Evolutionary conservation across 2,329 filamentous ascomycete genomes (phyloP).

Genomic region (Hypocrella siamensis): DNA sequence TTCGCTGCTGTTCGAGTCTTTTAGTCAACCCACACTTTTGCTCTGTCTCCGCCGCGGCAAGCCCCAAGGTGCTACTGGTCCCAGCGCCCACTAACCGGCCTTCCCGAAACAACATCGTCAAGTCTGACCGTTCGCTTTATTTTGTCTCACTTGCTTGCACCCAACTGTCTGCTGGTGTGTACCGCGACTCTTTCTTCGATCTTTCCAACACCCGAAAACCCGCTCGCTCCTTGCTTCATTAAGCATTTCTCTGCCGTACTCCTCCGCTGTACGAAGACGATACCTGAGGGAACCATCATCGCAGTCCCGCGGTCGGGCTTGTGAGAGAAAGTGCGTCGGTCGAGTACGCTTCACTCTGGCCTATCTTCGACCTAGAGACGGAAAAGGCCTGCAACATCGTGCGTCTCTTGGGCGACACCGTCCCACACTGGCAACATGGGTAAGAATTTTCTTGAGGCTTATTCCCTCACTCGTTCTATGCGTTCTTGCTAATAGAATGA

Average conservation of each 20-base stretch:
- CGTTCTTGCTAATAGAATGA: constrained; percentile 1
- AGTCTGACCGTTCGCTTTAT: background rate
- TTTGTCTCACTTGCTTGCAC: constrained; percentile 1
- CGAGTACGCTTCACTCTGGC: background rate
- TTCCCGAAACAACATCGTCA: background rate
- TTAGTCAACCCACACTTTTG: no score
- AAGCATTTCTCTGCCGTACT: no score
- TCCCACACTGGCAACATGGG: background rate
- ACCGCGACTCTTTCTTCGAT: background rate
- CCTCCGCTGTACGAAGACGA: no score
- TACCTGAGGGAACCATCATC: no score
- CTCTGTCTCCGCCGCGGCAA: no score
- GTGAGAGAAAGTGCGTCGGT: no score
- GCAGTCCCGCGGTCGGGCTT: no score
- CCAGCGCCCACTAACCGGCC: background rate
- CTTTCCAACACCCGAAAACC: no score
- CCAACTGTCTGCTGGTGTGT: background rate
- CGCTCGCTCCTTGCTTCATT: no score
- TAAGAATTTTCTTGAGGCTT: background rate
- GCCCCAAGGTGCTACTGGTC: no score
- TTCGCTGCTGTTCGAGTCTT: background rate
- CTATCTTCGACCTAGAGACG: background rate
- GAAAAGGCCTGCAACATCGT: background rate
- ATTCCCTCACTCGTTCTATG: background rate
- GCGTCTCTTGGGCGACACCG: background rate